These are phyloP conservation scores for Leccinum pachyderme DNA, from an alignment of 1,284 basidiomycete species.

Conservation along the genomic window DNA sequence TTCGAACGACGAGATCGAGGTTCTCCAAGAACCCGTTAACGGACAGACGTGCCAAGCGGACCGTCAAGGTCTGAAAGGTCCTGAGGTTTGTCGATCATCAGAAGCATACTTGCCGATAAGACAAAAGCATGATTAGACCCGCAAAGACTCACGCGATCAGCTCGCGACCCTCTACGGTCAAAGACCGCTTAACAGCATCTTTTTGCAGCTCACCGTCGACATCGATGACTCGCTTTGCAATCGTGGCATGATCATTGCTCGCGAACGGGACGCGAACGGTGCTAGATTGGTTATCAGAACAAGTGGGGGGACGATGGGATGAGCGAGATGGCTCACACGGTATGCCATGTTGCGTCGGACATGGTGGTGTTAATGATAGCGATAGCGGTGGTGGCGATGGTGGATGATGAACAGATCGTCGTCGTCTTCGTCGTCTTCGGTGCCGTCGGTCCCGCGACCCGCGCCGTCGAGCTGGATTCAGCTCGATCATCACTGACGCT, in stretches of 20 bases:
- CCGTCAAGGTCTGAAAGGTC: conserved; percentile 71
- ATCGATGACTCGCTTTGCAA: conserved; percentile 78
- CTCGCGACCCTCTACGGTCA: conserved; percentile 61
- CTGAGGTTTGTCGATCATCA: conserved; percentile 36
- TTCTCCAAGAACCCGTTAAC: conserved; percentile 87
- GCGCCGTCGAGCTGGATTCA: not conserved
- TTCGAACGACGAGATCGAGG: conserved; percentile 78
- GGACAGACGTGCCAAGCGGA: conserved; percentile 79
- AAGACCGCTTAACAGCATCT: conserved; percentile 68
- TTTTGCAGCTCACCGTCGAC: conserved; percentile 84
- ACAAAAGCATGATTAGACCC: not conserved
- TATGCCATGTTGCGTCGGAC: conserved; percentile 32
- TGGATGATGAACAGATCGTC: not conserved
- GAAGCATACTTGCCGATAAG: not conserved
- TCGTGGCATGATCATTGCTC: conserved; percentile 67
- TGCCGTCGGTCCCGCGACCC: not conserved
- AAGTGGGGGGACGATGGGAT: not conserved
- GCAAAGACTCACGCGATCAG: conserved; percentile 63
- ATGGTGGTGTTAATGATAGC: conserved; percentile 17
- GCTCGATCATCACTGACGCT: not conserved
- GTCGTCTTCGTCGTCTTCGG: not conserved
- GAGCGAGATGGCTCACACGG: conserved; percentile 23
- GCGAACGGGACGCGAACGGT: conserved; percentile 77
- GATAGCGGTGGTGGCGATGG: not conserved
- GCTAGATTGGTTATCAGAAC: conserved; percentile 38